These are phyloP conservation scores for Sporothrix euskadiensis DNA, from an alignment of 2,329 filamentous ascomycete genomes.

Conservation along the genomic window DNA sequence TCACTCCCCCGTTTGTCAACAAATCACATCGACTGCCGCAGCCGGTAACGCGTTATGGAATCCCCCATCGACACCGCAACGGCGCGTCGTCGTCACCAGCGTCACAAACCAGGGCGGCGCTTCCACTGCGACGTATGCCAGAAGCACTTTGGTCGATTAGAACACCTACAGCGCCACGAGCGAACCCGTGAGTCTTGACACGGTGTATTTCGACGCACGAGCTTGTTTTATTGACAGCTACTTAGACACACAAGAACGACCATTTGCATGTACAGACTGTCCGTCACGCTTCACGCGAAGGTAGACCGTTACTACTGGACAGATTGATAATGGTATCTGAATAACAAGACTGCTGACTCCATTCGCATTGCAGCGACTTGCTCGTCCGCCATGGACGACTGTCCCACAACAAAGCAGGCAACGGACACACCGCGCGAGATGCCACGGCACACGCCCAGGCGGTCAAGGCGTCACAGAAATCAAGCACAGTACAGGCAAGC, in stretches of 20 bases:
- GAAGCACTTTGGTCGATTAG: slow-evolving; percentile 8
- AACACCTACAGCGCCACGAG: slow-evolving; percentile 13
- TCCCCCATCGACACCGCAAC: neutral
- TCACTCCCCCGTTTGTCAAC: neutral
- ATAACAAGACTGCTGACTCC: neutral
- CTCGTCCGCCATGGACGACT: slow-evolving; percentile 13
- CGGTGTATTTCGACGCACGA: neutral
- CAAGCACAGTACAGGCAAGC: neutral
- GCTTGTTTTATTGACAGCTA: neutral
- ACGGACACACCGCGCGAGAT: neutral
- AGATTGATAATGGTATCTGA: too few relatives aligned
- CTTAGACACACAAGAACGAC: slow-evolving; percentile 8
- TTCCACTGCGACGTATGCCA: slow-evolving; percentile 13
- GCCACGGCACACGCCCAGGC: neutral
- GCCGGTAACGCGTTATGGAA: neutral
- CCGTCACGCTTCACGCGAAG: neutral
- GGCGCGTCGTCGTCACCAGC: neutral
- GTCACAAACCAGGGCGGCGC: neutral
- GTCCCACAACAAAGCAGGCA: neutral
- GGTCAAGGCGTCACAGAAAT: neutral
- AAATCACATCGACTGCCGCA: neutral
- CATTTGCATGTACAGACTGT: neutral
- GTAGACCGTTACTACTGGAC: neutral
- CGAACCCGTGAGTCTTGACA: neutral
- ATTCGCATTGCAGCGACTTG: neutral